Base-by-base conservation (phyloP, 2,329 filamentous ascomycete genomes). In the Ambrosiella xylebori region DNA sequence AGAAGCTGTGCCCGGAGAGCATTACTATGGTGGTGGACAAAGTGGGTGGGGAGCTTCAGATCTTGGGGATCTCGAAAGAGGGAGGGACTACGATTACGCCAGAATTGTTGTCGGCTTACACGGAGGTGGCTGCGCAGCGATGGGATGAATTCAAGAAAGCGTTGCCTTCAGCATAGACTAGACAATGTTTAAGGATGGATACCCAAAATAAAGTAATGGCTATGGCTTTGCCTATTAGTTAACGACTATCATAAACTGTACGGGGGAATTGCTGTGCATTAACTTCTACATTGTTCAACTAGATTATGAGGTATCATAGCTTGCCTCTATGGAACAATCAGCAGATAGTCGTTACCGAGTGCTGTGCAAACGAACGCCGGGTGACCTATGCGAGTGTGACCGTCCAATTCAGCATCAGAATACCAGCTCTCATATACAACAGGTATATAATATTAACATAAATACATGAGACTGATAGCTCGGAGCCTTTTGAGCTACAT, bases 21-120 rank as follows among this genome's bases (percentile, higher is more conserved):
- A 74, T 93, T n/a, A 90, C 84, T 2, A 73, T 95, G 39, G 82
- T 93, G 54, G 80, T 95, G n/a, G 85, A 91, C 66, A 73, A 73
- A 60, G 71, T 68, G 11, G 65, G 67, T n/a, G 77, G 73, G 1
- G 71, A 74, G 54, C 76, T 74, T 2, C 77, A 76, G 64, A 74
- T 95, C 15, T 64, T 88, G 63, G 80, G 78, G 54, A 76, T 97
- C 61, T 88, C 93, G 65, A 97, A 95, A 75, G 81, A 77, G 62
- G 93, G 93, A 9, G 93, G 91, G 6, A 79, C 79, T 8, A 74
- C 81, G 7, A 72, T 93, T 41, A 85, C 82, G 7, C 78, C 75
- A 27, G 76, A 80, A 59, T 71, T 82, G 60, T 40, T 63, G 15
- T 35, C 39, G 44, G 62, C 58, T 11, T 63, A 58, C 35, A 52